Evolutionary conservation across 805 yeast genomes (phyloP).

Genomic region (Teunomyces aglyptinius): DNA sequence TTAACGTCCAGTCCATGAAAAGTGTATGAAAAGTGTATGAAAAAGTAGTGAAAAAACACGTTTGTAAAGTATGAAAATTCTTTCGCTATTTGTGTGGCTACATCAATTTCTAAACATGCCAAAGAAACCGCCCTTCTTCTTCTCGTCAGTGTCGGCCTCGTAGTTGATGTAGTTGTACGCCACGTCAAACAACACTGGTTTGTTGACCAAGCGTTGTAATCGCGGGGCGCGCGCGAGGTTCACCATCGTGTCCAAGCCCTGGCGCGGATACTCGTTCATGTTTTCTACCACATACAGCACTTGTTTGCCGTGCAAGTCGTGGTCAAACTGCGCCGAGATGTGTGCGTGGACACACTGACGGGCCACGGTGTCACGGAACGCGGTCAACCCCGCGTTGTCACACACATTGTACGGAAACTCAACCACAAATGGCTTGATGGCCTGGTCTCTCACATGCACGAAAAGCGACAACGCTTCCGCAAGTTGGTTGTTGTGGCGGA

Average conservation of each 20-base stretch:
- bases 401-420: slow-evolving; percentile 45
- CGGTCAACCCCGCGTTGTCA: slow-evolving; percentile 28
- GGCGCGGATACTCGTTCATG: slow-evolving; percentile 37
- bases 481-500: slow-evolving; percentile 37
- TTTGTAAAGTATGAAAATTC: too few relatives aligned
- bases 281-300: slow-evolving; percentile 43
- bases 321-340: slow-evolving; percentile 48
- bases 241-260: slow-evolving; percentile 19
- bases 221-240: slow-evolving; percentile 20
- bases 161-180: slow-evolving; percentile 80
- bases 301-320: slow-evolving; percentile 17
- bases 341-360: slow-evolving; percentile 27
- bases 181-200: slow-evolving; percentile 89
- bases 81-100: too few relatives aligned
- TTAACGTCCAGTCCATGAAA: too few relatives aligned
- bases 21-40: too few relatives aligned
- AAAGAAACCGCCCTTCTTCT: slow-evolving; percentile 64
- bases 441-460: slow-evolving; percentile 19
- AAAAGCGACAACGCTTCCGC: slow-evolving; percentile 49
- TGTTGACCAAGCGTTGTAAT: slow-evolving; percentile 64
- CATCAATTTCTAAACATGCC: slow-evolving; percentile 71
- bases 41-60: too few relatives aligned
- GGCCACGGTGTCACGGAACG: slow-evolving; percentile 19
- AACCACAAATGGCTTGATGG: slow-evolving; percentile 18
- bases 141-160: slow-evolving; percentile 23